These are phyloP conservation scores for Lentinula novae-zelandiae DNA, from an alignment of 1,284 basidiomycete genomes.

Conservation along the genomic window DNA sequence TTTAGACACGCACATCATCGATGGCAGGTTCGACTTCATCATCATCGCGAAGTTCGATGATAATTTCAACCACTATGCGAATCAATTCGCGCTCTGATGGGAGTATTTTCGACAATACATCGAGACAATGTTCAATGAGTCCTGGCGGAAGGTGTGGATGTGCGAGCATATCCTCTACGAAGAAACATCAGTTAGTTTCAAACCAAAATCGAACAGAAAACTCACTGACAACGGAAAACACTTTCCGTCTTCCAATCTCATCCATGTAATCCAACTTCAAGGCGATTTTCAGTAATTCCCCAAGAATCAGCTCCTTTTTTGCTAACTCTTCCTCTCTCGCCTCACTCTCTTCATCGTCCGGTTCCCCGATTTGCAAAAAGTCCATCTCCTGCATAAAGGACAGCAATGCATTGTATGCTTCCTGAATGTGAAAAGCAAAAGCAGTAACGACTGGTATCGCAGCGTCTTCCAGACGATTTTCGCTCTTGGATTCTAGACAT, in stretches of 20 bases:
- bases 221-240: constrained; percentile 84
- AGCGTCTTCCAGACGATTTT: constrained; percentile 66
- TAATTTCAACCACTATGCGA: constrained; percentile 90
- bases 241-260: constrained; percentile 91
- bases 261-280: constrained; percentile 90
- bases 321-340: constrained; percentile 53
- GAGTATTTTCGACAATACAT: constrained; percentile 83
- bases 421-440: constrained; percentile 84
- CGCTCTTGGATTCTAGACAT: constrained; percentile 64
- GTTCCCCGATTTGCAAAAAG: constrained; percentile 33
- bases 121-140: constrained; percentile 80
- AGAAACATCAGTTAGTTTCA: not conserved
- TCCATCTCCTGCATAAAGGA: constrained; percentile 44
- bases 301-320: constrained; percentile 73
- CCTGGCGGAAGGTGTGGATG: constrained; percentile 77
- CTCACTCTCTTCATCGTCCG: constrained; percentile 42
- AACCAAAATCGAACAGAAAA: constrained; percentile 18
- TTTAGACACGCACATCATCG: constrained; percentile 11
- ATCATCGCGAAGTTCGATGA: constrained; percentile 82
- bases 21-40: constrained; percentile 45
- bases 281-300: constrained; percentile 80
- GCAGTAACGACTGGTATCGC: constrained; percentile 85
- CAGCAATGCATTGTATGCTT: constrained; percentile 72
- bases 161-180: constrained; percentile 79
- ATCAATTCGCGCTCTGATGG: constrained; percentile 89